Percentiles rank a stretch among this genome's conserved stretches.
phyloP scores from a whole-genome alignment of 1,284 basidiomycete species.

The Volvariella volvacea region DNA sequence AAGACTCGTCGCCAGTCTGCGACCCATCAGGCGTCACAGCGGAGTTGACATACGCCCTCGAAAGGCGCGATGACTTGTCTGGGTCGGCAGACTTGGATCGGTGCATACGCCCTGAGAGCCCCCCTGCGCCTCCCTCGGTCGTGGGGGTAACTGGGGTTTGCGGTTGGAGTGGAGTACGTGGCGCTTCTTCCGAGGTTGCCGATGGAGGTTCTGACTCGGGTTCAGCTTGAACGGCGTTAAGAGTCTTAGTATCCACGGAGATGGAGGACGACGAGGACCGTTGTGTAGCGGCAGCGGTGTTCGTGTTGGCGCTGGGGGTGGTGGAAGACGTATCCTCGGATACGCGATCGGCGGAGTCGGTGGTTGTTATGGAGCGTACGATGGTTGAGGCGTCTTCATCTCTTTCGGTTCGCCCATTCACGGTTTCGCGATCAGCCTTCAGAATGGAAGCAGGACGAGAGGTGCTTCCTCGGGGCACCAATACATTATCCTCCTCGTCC shows the following conservation, averaged over 20 bases:
- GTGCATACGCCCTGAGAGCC: constrained; percentile 35
- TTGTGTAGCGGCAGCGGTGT: too few relatives aligned
- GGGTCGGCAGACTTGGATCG: constrained; percentile 76
- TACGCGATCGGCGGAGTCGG: too few relatives aligned
- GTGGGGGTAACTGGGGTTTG: constrained; percentile 19
- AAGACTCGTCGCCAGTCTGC: constrained; percentile 47
- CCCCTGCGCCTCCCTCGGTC: constrained; percentile 5
- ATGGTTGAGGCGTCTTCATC: too few relatives aligned
- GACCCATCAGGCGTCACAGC: constrained; percentile 40
- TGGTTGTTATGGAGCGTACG: too few relatives aligned
- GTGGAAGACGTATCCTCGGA: too few relatives aligned
- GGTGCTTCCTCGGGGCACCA: neutral
- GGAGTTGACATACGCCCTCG: constrained; percentile 46
- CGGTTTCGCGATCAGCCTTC: too few relatives aligned
- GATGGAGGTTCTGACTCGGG: neutral
- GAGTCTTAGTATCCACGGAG: neutral
- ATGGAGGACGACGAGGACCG: too few relatives aligned
- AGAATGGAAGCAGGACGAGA: too few relatives aligned
- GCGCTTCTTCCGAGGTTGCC: neutral
- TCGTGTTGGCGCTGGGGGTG: too few relatives aligned
- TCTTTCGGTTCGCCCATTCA: too few relatives aligned
- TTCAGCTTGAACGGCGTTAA: neutral
- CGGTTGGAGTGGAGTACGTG: constrained; percentile 32
- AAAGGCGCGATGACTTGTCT: constrained; percentile 47
- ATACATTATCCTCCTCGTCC: neutral